Evolutionary conservation across 2,329 filamentous ascomycete species (phyloP).

Genomic region (Arthrobotrys conoides): DNA sequence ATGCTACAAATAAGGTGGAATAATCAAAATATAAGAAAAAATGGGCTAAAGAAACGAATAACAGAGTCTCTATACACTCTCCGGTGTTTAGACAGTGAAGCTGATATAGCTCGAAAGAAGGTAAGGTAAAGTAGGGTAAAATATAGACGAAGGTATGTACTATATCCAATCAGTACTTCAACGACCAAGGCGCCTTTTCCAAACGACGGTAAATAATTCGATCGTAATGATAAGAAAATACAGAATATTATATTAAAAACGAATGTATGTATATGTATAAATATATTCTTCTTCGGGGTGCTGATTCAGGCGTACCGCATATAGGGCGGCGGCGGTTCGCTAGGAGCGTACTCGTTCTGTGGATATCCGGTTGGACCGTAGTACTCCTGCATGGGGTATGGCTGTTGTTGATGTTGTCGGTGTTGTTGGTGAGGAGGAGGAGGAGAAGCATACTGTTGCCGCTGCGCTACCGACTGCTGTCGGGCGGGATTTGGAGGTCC

Average conservation of each 20-base stretch:
- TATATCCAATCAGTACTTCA: constrained; percentile 2
- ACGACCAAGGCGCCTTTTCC: constrained; percentile 12
- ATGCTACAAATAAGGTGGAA: neutral
- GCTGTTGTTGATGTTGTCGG: constrained; percentile 25
- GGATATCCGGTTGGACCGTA: constrained; percentile 34
- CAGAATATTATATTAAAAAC: constrained; percentile 1
- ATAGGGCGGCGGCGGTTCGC: constrained; percentile 55
- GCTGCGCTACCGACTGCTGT: constrained; percentile 14
- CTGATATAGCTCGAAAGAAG: neutral
- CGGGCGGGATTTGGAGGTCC: neutral
- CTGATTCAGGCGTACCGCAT: constrained; percentile 46
- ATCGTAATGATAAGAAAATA: constrained; percentile 7
- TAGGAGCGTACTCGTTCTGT: constrained; percentile 12
- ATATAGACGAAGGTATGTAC: constrained; percentile 9
- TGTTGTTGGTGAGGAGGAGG: neutral
- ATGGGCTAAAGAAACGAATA: constrained; percentile 5
- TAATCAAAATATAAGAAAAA: neutral
- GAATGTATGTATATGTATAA: neutral
- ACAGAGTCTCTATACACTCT: neutral
- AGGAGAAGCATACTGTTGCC: constrained; percentile 2
- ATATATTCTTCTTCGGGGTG: neutral
- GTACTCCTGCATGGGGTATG: constrained; percentile 57
- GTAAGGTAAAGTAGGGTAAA: neutral
- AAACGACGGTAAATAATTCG: constrained; percentile 10
- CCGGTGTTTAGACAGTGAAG: neutral